Conservation (phyloP, 2,329 filamentous ascomycete species). For the Beauveria caledonica region DNA sequence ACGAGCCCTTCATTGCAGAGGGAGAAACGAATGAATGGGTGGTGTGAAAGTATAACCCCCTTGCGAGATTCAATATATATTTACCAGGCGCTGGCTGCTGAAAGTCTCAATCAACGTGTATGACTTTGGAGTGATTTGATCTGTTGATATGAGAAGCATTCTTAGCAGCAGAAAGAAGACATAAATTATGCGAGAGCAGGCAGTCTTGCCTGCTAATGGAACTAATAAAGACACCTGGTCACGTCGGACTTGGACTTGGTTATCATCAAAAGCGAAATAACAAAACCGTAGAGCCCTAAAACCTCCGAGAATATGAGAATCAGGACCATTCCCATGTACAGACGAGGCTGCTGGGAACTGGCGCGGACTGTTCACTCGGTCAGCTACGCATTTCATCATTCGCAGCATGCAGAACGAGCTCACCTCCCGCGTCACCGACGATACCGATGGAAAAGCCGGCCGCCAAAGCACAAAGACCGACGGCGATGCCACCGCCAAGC, state of each 20-base stretch:
- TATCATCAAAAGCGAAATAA: conserved; percentile 41
- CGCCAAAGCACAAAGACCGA: conserved; percentile 36
- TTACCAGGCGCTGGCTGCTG: neutral
- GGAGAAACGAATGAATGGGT: conserved; percentile 79
- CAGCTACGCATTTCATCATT: neutral
- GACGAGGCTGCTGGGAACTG: conserved; percentile 37
- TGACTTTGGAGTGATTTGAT: neutral
- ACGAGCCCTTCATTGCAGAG: conserved; percentile 77
- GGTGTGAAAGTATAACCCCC: conserved; percentile 32
- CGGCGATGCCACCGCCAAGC: conserved; percentile 34
- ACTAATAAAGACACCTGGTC: conserved; percentile 25
- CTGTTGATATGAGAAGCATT: neutral
- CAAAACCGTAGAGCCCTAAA: conserved; percentile 36
- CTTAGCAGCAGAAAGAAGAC: neutral
- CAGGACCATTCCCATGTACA: conserved; percentile 39
- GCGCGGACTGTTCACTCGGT: conserved; percentile 28
- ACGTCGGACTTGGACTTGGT: conserved; percentile 32
- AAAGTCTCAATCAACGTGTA: neutral
- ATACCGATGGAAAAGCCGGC: conserved; percentile 40
- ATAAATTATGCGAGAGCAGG: neutral
- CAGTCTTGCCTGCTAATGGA: no score
- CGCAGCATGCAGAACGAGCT: conserved; percentile 11
- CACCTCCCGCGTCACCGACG: conserved; percentile 37
- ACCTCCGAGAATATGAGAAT: conserved; percentile 42
- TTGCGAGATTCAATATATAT: neutral